These are phyloP conservation scores for Salicornia ramosissima DNA, from an alignment of 148 eudicot genomes.

Conservation along the genomic window DNA sequence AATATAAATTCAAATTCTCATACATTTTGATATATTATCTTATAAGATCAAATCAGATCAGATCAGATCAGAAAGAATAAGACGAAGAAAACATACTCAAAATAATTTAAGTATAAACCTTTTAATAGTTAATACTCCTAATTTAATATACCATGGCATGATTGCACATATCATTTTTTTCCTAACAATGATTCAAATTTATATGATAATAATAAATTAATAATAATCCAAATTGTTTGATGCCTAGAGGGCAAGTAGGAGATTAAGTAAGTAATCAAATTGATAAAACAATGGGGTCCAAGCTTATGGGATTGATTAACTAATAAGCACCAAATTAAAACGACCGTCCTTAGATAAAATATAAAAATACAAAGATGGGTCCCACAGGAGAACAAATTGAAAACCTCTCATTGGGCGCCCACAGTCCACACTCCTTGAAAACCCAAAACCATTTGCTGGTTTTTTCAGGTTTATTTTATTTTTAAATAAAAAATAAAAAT, in stretches of 20 bases:
- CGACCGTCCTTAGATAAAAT: constrained; percentile 14
- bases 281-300: constrained; percentile 18
- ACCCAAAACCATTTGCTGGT: constrained; percentile 29
- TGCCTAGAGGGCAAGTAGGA: constrained; percentile 5
- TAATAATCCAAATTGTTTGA: background rate
- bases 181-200: no score
- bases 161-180: no score
- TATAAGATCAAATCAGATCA: no score
- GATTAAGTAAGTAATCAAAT: background rate
- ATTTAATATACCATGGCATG: no score
- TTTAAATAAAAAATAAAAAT: no score
- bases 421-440: constrained; percentile 14
- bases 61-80: no score
- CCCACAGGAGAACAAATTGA: background rate
- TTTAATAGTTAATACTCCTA: no score
- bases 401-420: constrained; percentile 24
- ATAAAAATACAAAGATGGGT: background rate
- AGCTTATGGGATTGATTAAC: constrained; percentile 43
- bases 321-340: constrained; percentile 16
- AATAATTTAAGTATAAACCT: no score
- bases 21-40: no score
- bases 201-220: background rate
- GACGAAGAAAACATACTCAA: no score
- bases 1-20: no score
- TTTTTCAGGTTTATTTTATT: constrained; percentile 8